phyloP scores from a whole-genome alignment of 768 basidiomycete genomes.

The Phanerochaete carnosa region DNA sequence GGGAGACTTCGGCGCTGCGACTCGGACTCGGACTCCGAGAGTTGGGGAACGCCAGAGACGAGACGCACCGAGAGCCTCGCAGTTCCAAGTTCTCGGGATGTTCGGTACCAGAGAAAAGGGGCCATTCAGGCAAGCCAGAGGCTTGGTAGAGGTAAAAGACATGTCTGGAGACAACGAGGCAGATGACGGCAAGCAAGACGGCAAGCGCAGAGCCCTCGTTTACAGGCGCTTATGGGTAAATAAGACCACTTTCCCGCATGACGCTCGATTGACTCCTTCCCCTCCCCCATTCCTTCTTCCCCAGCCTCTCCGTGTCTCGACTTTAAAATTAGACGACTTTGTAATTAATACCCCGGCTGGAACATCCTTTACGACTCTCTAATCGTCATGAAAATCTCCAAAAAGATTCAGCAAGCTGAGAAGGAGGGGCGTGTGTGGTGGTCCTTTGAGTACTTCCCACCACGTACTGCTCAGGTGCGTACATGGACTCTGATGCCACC shows the following conservation, averaged over 20 bases:
- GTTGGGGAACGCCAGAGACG: background rate
- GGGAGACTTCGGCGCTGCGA: background rate
- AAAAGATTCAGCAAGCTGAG: slow-evolving; percentile 85
- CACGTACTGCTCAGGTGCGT: slow-evolving; percentile 85
- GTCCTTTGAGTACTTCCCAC: slow-evolving; percentile 99
- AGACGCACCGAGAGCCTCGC: background rate
- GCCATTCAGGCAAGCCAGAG: background rate
- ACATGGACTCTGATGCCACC: background rate
- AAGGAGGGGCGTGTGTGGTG: slow-evolving; percentile 91
- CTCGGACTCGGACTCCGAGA: no score
- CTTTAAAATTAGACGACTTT: background rate
- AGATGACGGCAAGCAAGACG: background rate
- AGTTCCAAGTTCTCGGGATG: background rate
- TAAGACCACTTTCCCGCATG: slow-evolving; percentile 1
- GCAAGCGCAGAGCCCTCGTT: background rate
- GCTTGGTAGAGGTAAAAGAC: background rate
- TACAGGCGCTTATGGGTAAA: background rate
- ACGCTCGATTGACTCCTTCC: background rate
- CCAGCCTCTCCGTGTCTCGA: background rate
- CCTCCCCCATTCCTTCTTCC: background rate
- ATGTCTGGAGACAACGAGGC: background rate
- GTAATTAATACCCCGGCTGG: background rate
- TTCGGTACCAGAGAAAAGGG: background rate
- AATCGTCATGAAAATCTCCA: slow-evolving; percentile 82
- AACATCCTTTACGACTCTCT: background rate